phyloP scores from a whole-genome alignment of 2,329 filamentous ascomycete genomes.

The Fusarium irregulare region DNA sequence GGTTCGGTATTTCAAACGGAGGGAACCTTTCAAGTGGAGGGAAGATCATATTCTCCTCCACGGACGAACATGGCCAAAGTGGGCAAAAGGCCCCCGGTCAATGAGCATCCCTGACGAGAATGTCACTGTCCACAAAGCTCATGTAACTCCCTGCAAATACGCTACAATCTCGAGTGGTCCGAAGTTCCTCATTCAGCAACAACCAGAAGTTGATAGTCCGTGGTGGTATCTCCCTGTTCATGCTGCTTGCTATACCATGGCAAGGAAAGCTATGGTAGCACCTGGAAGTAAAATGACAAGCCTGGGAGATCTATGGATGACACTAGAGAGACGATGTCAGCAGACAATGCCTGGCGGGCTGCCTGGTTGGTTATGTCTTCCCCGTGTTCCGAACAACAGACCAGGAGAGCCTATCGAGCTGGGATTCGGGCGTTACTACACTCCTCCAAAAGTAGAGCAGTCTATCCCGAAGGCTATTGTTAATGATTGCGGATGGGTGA shows the following conservation, averaged over 20 bases:
- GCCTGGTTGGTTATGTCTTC: background rate
- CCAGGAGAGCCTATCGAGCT: background rate
- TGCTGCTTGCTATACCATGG: background rate
- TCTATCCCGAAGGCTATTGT: too few species aligned
- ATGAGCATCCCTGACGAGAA: background rate
- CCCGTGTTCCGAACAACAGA: background rate
- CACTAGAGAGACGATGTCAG: background rate
- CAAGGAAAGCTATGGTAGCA: background rate
- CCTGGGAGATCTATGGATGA: background rate
- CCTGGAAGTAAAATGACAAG: background rate
- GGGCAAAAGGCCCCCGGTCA: background rate
- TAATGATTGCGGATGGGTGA: background rate
- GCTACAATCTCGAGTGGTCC: background rate
- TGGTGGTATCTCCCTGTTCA: background rate
- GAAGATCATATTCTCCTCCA: background rate
- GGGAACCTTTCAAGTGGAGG: background rate
- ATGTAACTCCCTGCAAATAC: too few species aligned
- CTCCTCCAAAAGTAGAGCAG: too few species aligned
- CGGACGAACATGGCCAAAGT: background rate
- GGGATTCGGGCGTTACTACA: background rate
- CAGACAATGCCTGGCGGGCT: background rate
- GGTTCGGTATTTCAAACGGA: too few species aligned
- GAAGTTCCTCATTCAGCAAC: background rate
- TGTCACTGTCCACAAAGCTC: background rate
- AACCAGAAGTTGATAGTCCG: background rate